phyloP scores from a whole-genome alignment of 352 stramenopile genomes.

The Globisporangium mamillatum region DNA sequence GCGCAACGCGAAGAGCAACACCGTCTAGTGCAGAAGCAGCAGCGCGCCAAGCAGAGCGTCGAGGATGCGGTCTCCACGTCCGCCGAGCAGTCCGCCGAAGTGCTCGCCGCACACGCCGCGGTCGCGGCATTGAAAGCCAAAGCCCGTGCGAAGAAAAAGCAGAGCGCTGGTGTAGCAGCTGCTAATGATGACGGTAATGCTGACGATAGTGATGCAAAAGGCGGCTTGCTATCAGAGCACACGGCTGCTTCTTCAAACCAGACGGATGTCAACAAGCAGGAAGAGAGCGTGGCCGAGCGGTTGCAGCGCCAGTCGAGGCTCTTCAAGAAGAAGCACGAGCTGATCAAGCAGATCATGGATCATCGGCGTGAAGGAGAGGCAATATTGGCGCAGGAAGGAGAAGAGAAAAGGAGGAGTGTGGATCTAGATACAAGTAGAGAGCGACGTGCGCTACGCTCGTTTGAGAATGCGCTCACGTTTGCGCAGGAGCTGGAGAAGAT shows the following conservation, averaged over 20 bases:
- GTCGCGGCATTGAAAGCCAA: constrained; percentile 70
- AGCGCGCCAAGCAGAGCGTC: constrained; percentile 43
- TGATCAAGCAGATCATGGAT: constrained; percentile 49
- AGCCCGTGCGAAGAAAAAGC: constrained; percentile 9
- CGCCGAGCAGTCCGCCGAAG: constrained; percentile 53
- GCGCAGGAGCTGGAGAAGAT: constrained; percentile 37
- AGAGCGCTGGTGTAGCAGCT: background rate
- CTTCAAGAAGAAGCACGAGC: constrained; percentile 44
- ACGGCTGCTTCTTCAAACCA: background rate
- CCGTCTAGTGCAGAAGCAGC: constrained; percentile 31
- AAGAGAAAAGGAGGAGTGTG: constrained; percentile 5
- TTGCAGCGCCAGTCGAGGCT: constrained; percentile 35
- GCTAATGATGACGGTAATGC: background rate
- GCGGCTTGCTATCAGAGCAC: background rate
- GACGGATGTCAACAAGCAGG: background rate
- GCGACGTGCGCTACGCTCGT: constrained; percentile 21
- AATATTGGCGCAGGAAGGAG: constrained; percentile 16
- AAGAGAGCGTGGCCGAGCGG: constrained; percentile 9
- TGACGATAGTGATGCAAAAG: background rate
- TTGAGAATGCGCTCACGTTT: constrained; percentile 33
- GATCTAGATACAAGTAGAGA: background rate
- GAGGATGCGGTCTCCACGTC: constrained; percentile 39
- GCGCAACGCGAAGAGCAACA: constrained; percentile 32
- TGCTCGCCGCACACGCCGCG: constrained; percentile 58
- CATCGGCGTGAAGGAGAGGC: constrained; percentile 36